These are phyloP conservation scores for Pyrenophora seminiperda DNA, from an alignment of 2,329 filamentous ascomycete species.

Conservation along the genomic window DNA sequence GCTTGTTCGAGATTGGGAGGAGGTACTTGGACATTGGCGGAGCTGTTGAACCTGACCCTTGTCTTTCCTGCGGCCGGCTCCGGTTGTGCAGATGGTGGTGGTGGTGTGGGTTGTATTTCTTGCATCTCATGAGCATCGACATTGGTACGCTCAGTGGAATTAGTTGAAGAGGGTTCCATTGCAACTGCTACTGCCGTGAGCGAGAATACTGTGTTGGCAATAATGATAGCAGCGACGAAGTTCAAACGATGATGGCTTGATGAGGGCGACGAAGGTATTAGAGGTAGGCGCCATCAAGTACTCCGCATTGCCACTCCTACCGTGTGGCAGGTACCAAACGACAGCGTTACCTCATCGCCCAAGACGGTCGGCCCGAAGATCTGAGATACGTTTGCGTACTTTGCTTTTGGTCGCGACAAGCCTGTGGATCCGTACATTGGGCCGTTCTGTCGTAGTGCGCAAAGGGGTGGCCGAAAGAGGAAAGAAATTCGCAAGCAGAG, in stretches of 20 bases:
- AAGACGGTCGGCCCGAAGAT: not conserved
- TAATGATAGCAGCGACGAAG: not conserved
- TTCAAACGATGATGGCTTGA: not conserved
- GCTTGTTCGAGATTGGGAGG: slow-evolving; percentile 10
- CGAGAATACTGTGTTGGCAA: not conserved
- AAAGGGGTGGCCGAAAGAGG: slow-evolving; percentile 9
- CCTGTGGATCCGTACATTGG: slow-evolving; percentile 7
- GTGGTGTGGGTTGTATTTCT: slow-evolving; percentile 4
- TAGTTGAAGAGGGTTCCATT: slow-evolving; percentile 27
- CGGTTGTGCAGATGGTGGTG: slow-evolving; percentile 17
- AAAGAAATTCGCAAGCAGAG: slow-evolving; percentile 7
- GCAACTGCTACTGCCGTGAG: not conserved
- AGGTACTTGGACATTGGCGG: slow-evolving; percentile 30
- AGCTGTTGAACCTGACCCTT: slow-evolving; percentile 38
- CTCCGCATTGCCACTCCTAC: slow-evolving; percentile 2
- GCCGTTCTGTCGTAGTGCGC: slow-evolving; percentile 4
- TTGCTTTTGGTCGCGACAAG: slow-evolving; percentile 4
- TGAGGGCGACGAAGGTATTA: not conserved
- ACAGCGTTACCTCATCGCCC: slow-evolving; percentile 5
- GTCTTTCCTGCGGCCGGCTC: slow-evolving; percentile 19
- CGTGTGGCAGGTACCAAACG: not conserved
- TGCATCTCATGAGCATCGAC: slow-evolving; percentile 19
- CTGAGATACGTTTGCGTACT: slow-evolving; percentile 6
- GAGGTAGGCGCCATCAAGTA: not conserved
- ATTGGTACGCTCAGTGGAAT: slow-evolving; percentile 17